phyloP scores from a whole-genome alignment of 108 stramenopile genomes.

The Aurantiochytrium sp. region DNA sequence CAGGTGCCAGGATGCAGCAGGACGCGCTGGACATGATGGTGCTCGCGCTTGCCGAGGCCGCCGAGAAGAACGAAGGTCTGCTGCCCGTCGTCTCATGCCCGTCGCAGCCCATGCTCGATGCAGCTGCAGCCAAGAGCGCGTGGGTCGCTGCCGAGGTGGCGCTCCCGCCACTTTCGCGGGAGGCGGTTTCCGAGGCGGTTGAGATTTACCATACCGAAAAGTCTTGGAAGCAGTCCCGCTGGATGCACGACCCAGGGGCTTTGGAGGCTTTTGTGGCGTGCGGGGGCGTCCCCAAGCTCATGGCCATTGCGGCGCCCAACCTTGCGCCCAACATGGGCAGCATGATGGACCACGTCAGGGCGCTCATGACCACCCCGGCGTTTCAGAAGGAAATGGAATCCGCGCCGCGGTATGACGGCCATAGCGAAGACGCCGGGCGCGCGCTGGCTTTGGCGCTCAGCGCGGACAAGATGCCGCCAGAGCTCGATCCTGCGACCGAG shows the following conservation, averaged over 20 bases:
- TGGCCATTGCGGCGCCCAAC: not conserved
- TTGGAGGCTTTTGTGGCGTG: not conserved
- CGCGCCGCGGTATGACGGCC: not conserved
- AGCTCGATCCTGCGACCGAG: not conserved
- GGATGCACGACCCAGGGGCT: not conserved
- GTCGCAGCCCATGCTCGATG: too few species aligned
- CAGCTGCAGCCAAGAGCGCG: not conserved
- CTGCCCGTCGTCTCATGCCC: not conserved
- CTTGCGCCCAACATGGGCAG: not conserved
- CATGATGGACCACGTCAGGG: not conserved
- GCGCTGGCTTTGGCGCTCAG: not conserved
- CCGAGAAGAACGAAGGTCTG: not conserved
- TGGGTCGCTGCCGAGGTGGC: not conserved
- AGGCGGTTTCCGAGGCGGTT: not conserved
- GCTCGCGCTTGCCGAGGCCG: not conserved
- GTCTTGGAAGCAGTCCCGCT: not conserved
- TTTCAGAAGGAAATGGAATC: not conserved
- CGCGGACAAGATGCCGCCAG: not conserved
- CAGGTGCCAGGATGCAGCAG: not conserved
- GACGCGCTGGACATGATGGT: not conserved
- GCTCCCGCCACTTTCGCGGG: not conserved
- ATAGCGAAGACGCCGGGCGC: not conserved
- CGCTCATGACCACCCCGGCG: not conserved
- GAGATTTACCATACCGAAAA: not conserved
- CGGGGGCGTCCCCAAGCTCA: not conserved